Evolutionary conservation across 2,329 filamentous ascomycete species (phyloP), one percentile per base, ranked within the genome.

Genomic region (Emydomyces testavorans): DNA sequence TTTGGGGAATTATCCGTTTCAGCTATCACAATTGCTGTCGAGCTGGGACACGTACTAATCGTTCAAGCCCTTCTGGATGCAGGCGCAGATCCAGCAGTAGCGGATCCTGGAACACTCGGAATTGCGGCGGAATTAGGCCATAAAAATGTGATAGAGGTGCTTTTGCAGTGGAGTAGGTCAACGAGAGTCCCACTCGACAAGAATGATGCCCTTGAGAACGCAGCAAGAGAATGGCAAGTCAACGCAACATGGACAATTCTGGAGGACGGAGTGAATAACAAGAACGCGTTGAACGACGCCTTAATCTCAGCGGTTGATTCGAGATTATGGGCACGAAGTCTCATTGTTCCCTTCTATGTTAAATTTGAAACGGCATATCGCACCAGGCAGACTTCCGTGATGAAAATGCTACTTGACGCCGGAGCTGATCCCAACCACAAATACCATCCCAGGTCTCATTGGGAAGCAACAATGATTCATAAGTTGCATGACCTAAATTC

Each of bases 31-130:
- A 29, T 46, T 34, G 44, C 44, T 8, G 24, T 39, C 28, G 5
- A 39, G 23, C 24, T 39, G 11, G 44, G 44, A 37, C 15, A 29
- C 28, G 35, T 21, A 16, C 15, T 32, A 13, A 39, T 46, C 13
- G 44, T 46, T 15, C 44, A 32, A 29, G 35, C 18, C 4, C 44
- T 46, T 15, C 26, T 46, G 6, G 26, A 46, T 18, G 44, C 44
- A 3, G 34, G 24, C 13, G 44, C 34, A 18, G 44, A 46, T 32
- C 34, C 44, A 16, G 26, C 26, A 5, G 7, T 39, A 6, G 39
- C 44, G 2, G 44, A 46, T 23, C 44, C 35, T 18, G 11, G 26
- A 38, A 29, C 44, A 23, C 15, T 46, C 13, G 24, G n/a, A 10
- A 28, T 32, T 16, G 44, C 44, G 4, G 44, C 44, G 8, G 44